These are phyloP conservation scores for Umbelopsis ramanniana DNA, from an alignment of 192 early-diverging fungal genomes.

Conservation along the genomic window DNA sequence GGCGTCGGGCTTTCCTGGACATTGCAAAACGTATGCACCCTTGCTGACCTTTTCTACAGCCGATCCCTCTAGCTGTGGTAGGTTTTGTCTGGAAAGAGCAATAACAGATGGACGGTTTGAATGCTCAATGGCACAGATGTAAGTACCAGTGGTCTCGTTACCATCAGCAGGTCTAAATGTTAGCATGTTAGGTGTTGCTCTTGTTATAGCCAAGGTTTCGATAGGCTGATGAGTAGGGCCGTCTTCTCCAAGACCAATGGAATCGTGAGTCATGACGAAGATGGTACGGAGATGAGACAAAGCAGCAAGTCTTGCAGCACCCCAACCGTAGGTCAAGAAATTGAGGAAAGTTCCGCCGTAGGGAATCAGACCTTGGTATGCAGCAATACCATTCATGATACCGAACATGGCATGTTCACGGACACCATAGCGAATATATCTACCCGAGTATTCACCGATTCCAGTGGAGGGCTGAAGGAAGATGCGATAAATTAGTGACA, in stretches of 20 bases:
- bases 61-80: conserved; percentile 87
- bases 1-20: conserved; percentile 55
- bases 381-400: conserved; percentile 85
- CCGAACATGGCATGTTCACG: conserved; percentile 97
- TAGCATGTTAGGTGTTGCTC: conserved; percentile 88
- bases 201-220: conserved; percentile 85
- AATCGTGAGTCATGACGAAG: conserved; percentile 99
- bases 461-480: conserved; percentile 41
- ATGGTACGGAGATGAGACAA: conserved; percentile 86
- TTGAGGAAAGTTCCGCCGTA: conserved; percentile 91
- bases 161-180: conserved; percentile 92
- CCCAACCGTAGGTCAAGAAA: conserved; percentile 77
- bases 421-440: conserved; percentile 92
- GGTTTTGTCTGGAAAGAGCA: conserved; percentile 88
- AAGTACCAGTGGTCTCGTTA: conserved; percentile 90
- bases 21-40: conserved; percentile 86
- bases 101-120: conserved; percentile 75
- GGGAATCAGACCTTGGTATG: conserved; percentile 87
- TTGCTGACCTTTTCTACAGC: conserved; percentile 78
- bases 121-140: conserved; percentile 77
- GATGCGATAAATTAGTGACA: background rate
- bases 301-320: conserved; percentile 86
- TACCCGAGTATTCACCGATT: conserved; percentile 80
- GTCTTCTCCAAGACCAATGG: conserved; percentile 97
- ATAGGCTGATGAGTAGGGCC: conserved; percentile 99